Conservation (phyloP, 2,329 filamentous ascomycete genomes). For the Fusarium sp. region DNA sequence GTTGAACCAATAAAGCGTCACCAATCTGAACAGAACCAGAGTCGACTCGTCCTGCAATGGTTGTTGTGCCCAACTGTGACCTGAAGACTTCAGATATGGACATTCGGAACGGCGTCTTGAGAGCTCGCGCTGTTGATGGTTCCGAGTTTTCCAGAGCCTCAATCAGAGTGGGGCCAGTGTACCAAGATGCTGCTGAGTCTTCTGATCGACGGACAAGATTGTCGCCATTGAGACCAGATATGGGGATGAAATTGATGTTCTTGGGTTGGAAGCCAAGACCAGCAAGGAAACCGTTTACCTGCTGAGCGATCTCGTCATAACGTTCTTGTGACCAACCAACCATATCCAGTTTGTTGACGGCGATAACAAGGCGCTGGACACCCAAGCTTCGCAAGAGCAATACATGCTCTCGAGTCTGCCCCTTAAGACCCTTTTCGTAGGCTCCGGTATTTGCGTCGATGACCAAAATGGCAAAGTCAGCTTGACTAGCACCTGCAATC, state of each 20-base stretch:
- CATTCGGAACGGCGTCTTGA: conserved; percentile 86
- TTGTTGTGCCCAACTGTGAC: conserved; percentile 83
- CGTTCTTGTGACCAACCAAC: conserved; percentile 84
- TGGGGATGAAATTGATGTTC: conserved; percentile 88
- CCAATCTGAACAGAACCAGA: conserved; percentile 86
- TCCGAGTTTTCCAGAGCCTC: conserved; percentile 88
- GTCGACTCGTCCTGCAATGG: conserved; percentile 87
- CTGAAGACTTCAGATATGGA: conserved; percentile 90
- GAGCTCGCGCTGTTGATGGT: conserved; percentile 71
- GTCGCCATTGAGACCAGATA: conserved; percentile 88
- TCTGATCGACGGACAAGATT: conserved; percentile 78
- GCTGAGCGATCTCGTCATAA: conserved; percentile 87
- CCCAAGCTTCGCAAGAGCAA: conserved; percentile 91
- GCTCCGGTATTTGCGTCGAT: conserved; percentile 92
- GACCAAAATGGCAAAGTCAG: conserved; percentile 94
- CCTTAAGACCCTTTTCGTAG: conserved; percentile 92
- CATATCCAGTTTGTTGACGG: conserved; percentile 94
- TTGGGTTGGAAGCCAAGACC: conserved; percentile 85
- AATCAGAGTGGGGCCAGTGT: conserved; percentile 81
- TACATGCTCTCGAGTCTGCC: conserved; percentile 95
- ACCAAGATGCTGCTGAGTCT: conserved; percentile 77
- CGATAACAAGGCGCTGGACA: conserved; percentile 87
- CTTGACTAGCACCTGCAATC: conserved; percentile 96
- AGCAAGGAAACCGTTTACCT: conserved; percentile 85
- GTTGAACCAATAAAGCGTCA: conserved; percentile 83